Percentiles rank a stretch among this genome's conserved stretches.
phyloP scores from a whole-genome alignment of 345 rosid genomes.

The Barbarea vulgaris region DNA sequence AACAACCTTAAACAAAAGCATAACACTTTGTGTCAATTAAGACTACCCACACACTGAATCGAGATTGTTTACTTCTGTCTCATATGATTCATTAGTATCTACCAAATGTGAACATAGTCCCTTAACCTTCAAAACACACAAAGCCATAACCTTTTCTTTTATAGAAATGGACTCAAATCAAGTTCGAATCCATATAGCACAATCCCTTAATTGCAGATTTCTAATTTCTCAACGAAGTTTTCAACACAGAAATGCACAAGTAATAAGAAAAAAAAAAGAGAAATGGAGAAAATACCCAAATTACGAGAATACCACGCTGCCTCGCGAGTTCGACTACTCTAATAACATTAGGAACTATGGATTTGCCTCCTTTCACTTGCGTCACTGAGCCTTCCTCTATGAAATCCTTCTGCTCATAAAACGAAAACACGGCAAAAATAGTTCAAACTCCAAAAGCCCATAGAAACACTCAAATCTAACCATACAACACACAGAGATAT shows the following conservation, averaged over 20 bases:
- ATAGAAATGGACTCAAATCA: not conserved
- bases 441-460: not conserved
- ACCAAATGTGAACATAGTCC: not conserved
- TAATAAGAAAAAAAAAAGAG: conserved; percentile 19
- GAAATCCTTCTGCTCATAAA: conserved; percentile 62
- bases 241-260: not conserved
- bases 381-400: conserved; percentile 52
- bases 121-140: not conserved
- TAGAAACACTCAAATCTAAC: not conserved
- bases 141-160: not conserved
- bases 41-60: not conserved
- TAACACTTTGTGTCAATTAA: not conserved
- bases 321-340: conserved; percentile 70
- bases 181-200: not conserved
- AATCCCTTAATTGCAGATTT: not conserved
- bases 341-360: conserved; percentile 69
- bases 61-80: not conserved
- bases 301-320: conserved; percentile 68
- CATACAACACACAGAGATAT: not conserved
- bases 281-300: conserved; percentile 59
- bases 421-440: not conserved
- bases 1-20: conserved; percentile 55
- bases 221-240: not conserved
- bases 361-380: conserved; percentile 68
- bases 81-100: conserved; percentile 8